Conservation (phyloP, 306 rosid species). For the Rosa lucieae region DNA sequence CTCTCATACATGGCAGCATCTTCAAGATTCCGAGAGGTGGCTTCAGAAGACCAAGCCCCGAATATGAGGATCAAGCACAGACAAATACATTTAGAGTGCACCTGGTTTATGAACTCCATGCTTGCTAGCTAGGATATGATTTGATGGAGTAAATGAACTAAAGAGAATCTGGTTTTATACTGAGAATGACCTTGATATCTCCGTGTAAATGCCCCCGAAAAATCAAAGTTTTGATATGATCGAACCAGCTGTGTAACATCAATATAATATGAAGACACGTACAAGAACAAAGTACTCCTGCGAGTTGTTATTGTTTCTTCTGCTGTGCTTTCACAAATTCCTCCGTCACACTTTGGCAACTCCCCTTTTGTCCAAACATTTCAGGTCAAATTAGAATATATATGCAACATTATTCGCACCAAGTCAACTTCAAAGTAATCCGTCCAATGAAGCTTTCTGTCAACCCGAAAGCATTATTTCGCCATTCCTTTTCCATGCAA, state of each 20-base stretch:
- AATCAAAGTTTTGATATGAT: neutral
- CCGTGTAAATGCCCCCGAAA: neutral
- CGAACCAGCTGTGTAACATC: neutral
- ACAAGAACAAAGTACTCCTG: neutral
- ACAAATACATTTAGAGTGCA: slow-evolving; percentile 5
- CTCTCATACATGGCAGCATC: slow-evolving; percentile 32
- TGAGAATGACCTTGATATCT: neutral
- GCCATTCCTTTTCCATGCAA: neutral
- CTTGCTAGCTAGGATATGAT: neutral
- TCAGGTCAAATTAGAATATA: neutral
- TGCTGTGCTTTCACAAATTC: neutral
- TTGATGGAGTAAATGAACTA: neutral
- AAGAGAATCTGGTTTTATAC: neutral
- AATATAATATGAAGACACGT: neutral
- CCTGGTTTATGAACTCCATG: slow-evolving; percentile 29
- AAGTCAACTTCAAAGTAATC: neutral
- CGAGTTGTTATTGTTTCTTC: neutral
- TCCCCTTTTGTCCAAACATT: neutral
- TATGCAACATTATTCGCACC: neutral
- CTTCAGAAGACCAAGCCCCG: slow-evolving; percentile 28
- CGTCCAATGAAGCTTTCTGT: neutral
- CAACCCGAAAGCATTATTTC: neutral
- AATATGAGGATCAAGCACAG: slow-evolving; percentile 26
- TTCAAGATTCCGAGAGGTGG: slow-evolving; percentile 37
- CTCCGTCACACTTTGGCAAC: neutral